Percentiles rank a stretch among this genome's conserved stretches.
phyloP scores from a whole-genome alignment of 1,139 yeast species.

The Sugiyamaella sp. region DNA sequence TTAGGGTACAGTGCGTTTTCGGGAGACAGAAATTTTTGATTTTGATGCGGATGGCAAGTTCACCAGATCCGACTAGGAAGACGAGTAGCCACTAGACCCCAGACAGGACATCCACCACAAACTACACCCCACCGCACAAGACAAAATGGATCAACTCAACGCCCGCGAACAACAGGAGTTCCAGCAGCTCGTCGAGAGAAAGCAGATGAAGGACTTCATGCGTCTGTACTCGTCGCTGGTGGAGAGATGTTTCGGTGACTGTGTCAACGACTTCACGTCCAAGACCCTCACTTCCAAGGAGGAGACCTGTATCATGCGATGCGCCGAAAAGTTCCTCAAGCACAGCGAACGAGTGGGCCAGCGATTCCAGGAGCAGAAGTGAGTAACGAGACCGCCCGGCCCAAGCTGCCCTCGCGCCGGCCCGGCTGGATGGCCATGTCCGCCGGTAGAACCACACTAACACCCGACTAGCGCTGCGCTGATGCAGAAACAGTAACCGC shows the following conservation, averaged over 20 bases:
- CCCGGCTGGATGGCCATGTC: too few species aligned
- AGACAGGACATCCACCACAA: background rate
- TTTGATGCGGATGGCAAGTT: slow-evolving; percentile 2
- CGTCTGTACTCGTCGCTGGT: slow-evolving; percentile 90
- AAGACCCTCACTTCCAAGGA: slow-evolving; percentile 84
- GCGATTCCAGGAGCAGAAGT: slow-evolving; percentile 96
- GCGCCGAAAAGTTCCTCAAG: slow-evolving; percentile 96
- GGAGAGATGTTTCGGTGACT: slow-evolving; percentile 94
- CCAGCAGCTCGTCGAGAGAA: slow-evolving; percentile 92
- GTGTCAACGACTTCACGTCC: slow-evolving; percentile 97
- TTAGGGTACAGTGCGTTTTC: background rate
- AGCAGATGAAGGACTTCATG: slow-evolving; percentile 99
- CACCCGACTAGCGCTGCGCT: slow-evolving; percentile 35
- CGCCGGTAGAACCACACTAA: too few species aligned
- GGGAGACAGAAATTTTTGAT: slow-evolving; percentile 14
- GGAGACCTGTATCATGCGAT: slow-evolving; percentile 79
- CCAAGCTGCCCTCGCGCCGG: background rate
- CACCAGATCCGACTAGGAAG: background rate
- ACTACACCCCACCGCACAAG: slow-evolving; percentile 18
- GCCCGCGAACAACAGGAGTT: slow-evolving; percentile 95
- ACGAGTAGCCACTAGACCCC: background rate
- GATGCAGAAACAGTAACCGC: slow-evolving; percentile 32
- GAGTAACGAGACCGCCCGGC: slow-evolving; percentile 15
- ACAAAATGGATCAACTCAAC: slow-evolving; percentile 52
- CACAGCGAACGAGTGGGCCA: slow-evolving; percentile 98